Percentiles rank a stretch among this genome's conserved stretches.
Evolutionary conservation across 352 stramenopile genomes (phyloP).

Genomic region (Saprolegnia parasitica): DNA sequence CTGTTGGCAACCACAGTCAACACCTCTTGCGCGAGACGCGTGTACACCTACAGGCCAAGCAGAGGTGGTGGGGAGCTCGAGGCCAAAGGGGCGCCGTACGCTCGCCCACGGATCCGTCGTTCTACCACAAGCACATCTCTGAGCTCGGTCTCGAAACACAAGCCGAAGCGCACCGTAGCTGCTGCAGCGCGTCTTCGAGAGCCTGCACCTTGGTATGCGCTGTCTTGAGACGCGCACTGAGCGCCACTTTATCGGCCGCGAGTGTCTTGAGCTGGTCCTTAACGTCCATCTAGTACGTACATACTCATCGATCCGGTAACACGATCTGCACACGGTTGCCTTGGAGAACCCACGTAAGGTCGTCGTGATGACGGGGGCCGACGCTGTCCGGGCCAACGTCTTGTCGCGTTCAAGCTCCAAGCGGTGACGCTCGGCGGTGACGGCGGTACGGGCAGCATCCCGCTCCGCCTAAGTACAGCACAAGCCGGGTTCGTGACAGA

Average conservation of each 20-base stretch:
- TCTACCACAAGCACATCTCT: too few species aligned
- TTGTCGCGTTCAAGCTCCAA: neutral
- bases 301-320: neutral
- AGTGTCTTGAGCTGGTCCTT: constrained; percentile 24
- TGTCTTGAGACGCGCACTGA: constrained; percentile 16
- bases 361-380: neutral
- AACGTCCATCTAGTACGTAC: constrained; percentile 12
- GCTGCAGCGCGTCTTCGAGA: constrained; percentile 16
- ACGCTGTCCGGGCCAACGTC: neutral
- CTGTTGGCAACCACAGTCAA: neutral
- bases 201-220: constrained; percentile 17
- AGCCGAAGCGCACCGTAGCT: neutral
- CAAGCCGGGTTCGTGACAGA: neutral
- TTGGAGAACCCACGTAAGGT: constrained; percentile 18
- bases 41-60: constrained; percentile 9
- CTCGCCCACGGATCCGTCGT: neutral
- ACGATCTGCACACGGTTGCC: neutral
- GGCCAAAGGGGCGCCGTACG: neutral
- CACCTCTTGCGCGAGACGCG: neutral
- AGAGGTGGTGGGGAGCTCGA: neutral
- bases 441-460: neutral
- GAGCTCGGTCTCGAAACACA: too few species aligned
- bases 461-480: constrained; percentile 26
- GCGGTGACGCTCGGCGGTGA: neutral
- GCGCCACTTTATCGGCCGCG: constrained; percentile 15